A percentile compares a stretch with the other conserved stretches of the same genome.
Evolutionary conservation across 495 filamentous ascomycete genomes (phyloP).

Genomic region (Elasticomyces elasticus): DNA sequence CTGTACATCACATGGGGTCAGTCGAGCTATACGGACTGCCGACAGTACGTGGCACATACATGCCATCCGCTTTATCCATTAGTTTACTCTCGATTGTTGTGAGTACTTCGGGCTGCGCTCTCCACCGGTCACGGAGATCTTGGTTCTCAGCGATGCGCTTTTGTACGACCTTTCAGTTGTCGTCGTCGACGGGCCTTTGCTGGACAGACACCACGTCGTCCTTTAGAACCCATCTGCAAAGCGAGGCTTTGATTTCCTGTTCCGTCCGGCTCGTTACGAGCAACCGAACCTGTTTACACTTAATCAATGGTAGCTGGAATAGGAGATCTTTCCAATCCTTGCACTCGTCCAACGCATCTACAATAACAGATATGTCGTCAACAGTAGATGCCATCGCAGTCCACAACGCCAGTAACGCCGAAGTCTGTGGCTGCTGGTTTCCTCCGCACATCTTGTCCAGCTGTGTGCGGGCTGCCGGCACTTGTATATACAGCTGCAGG

Average conservation of each 20-base stretch:
- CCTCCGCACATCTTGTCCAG: not conserved
- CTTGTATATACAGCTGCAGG: not conserved
- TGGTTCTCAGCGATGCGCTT: no score
- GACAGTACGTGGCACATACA: not conserved
- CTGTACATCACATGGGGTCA: not conserved
- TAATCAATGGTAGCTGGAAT: not conserved
- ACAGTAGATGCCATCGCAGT: not conserved
- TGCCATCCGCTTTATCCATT: not conserved
- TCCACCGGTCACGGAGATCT: no score
- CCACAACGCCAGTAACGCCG: not conserved
- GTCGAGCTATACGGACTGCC: not conserved
- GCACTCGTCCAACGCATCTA: not conserved
- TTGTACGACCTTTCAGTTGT: not conserved
- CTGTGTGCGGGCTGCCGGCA: not conserved
- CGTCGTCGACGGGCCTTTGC: not conserved
- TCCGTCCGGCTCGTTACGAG: not conserved
- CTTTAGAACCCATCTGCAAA: not conserved
- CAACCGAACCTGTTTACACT: not conserved
- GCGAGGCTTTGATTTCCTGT: not conserved
- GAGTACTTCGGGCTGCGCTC: no score
- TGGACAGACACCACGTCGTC: not conserved
- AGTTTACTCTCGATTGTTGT: no score
- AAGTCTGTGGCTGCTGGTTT: not conserved
- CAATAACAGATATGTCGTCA: not conserved
- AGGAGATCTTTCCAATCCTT: not conserved